Percentiles rank a stretch among this genome's conserved stretches.
Evolutionary conservation across 441 rosid genomes (phyloP).

Genomic region (Adansonia rubrostipa): DNA sequence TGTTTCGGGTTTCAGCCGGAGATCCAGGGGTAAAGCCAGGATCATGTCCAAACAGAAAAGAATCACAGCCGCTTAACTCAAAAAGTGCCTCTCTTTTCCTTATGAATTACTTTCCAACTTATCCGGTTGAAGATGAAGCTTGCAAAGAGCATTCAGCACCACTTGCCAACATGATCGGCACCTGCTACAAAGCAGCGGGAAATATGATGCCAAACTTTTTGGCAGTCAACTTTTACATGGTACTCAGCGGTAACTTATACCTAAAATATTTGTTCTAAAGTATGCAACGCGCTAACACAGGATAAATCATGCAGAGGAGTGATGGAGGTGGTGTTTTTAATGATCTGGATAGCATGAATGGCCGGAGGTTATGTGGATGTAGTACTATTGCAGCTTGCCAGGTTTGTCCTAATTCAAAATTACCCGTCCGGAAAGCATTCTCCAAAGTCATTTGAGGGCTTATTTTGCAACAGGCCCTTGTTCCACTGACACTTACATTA

Average conservation of each 20-base stretch:
- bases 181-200: slow-evolving; percentile 82
- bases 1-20: slow-evolving; percentile 66
- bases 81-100: slow-evolving; percentile 72
- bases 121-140: slow-evolving; percentile 76
- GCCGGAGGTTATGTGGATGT: slow-evolving; percentile 69
- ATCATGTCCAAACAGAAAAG: slow-evolving; percentile 86
- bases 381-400: slow-evolving; percentile 74
- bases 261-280: slow-evolving; percentile 19
- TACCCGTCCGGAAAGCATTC: slow-evolving; percentile 9
- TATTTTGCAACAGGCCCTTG: background rate
- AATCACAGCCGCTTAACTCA: slow-evolving; percentile 67
- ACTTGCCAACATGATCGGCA: slow-evolving; percentile 48
- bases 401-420: slow-evolving; percentile 45
- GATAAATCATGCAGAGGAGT: slow-evolving; percentile 66
- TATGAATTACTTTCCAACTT: slow-evolving; percentile 84
- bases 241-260: slow-evolving; percentile 31
- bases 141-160: slow-evolving; percentile 80
- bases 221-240: slow-evolving; percentile 97
- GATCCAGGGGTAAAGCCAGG: slow-evolving; percentile 87
- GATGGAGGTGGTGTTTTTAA: slow-evolving; percentile 70
- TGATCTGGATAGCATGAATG: slow-evolving; percentile 10
- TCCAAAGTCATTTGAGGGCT: background rate
- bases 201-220: slow-evolving; percentile 80
- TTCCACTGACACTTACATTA: background rate
- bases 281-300: slow-evolving; percentile 32